A percentile compares a stretch with the other conserved stretches of the same genome.
phyloP scores from a whole-genome alignment of 164 flowering plant genomes.

The Tinospora cordifolia region DNA sequence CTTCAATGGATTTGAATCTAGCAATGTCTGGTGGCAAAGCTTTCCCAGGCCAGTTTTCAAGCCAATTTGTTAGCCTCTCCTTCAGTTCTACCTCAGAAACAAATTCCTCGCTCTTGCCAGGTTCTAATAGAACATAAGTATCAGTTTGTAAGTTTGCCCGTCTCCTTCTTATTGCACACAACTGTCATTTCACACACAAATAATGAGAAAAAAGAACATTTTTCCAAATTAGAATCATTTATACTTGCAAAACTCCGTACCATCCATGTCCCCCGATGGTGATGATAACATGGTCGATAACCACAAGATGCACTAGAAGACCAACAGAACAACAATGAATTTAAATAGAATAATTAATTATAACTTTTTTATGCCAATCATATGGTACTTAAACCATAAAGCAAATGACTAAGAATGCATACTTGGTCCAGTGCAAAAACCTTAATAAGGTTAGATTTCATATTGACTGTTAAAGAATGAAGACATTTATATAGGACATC shows the following conservation, averaged over 20 bases:
- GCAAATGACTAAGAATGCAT: too few relatives aligned
- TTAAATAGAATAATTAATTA: too few relatives aligned
- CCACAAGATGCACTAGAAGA: too few relatives aligned
- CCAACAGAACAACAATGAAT: neutral
- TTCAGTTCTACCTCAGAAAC: slow-evolving; percentile 66
- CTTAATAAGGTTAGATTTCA: too few relatives aligned
- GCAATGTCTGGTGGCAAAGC: slow-evolving; percentile 73
- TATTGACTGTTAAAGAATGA: too few relatives aligned
- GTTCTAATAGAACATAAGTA: slow-evolving; percentile 71
- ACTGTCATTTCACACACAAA: slow-evolving; percentile 19
- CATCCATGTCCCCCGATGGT: too few relatives aligned
- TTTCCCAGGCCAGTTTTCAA: slow-evolving; percentile 71
- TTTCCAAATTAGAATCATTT: neutral
- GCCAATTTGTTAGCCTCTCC: slow-evolving; percentile 49
- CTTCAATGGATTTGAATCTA: slow-evolving; percentile 46
- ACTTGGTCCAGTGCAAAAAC: too few relatives aligned
- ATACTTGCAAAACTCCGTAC: neutral
- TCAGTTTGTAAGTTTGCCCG: slow-evolving; percentile 40
- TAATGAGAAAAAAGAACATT: neutral
- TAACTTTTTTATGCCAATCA: too few relatives aligned
- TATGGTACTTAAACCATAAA: too few relatives aligned
- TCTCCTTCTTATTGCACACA: slow-evolving; percentile 54
- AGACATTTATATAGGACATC: too few relatives aligned
- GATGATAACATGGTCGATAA: neutral
- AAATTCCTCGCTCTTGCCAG: slow-evolving; percentile 67